Percentiles rank a stretch among this genome's conserved stretches.
Evolutionary conservation across 331 rosid species (phyloP).

Genomic region (Dryas integrifolia): DNA sequence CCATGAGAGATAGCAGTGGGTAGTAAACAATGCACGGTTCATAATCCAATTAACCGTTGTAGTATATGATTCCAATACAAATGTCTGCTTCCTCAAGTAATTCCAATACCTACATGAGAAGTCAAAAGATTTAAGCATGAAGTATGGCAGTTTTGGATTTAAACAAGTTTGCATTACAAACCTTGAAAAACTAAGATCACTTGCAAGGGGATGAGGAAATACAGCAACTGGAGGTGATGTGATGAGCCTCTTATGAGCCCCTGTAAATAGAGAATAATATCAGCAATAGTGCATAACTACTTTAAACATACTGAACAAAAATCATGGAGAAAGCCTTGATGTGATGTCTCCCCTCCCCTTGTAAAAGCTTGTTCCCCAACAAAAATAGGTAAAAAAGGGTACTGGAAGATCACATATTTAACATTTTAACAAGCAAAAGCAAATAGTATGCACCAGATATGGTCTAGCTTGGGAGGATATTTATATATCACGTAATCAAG

Average conservation of each 20-base stretch:
- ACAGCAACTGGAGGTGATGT: slow-evolving; percentile 93
- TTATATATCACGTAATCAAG: too few species aligned
- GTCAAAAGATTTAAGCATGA: slow-evolving; percentile 27
- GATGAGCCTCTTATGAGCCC: slow-evolving; percentile 84
- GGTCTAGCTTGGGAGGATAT: too few species aligned
- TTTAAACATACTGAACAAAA: neutral
- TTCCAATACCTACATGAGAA: slow-evolving; percentile 82
- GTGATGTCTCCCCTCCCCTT: neutral
- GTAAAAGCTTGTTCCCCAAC: too few species aligned
- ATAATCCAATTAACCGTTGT: slow-evolving; percentile 72
- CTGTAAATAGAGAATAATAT: slow-evolving; percentile 43
- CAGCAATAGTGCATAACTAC: slow-evolving; percentile 15
- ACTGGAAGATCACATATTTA: too few species aligned
- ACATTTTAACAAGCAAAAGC: too few species aligned
- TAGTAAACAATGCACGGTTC: slow-evolving; percentile 85
- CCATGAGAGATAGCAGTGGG: slow-evolving; percentile 93
- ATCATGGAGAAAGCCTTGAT: neutral
- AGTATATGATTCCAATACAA: slow-evolving; percentile 88
- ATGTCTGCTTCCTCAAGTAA: slow-evolving; percentile 96
- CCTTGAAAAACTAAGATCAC: slow-evolving; percentile 92
- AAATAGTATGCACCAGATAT: too few species aligned
- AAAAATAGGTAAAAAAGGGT: too few species aligned
- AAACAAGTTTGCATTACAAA: slow-evolving; percentile 35
- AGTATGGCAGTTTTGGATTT: slow-evolving; percentile 13
- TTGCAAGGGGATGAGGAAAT: slow-evolving; percentile 97